These are phyloP conservation scores for Ogataea pignaliae DNA, from an alignment of 805 yeast species.

Conservation along the genomic window DNA sequence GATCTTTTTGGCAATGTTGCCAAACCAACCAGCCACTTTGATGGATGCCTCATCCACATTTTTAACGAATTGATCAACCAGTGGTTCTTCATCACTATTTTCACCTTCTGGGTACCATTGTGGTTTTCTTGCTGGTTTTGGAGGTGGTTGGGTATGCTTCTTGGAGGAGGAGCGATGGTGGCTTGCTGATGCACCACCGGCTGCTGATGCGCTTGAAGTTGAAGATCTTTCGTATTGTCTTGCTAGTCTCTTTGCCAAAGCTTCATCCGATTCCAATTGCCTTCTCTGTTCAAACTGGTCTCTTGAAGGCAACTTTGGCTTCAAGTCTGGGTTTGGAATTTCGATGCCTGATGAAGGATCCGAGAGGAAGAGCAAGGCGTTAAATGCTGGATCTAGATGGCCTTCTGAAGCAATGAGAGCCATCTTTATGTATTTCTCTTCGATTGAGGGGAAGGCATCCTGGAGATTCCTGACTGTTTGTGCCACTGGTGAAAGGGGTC, in stretches of 20 bases:
- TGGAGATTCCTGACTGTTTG: conserved; percentile 54
- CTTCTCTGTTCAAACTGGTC: conserved; percentile 29
- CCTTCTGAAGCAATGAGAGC: conserved; percentile 85
- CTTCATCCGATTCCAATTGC: conserved; percentile 53
- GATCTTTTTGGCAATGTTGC: conserved; percentile 53
- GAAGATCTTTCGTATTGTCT: conserved; percentile 43
- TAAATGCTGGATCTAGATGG: conserved; percentile 77
- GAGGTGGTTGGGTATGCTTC: conserved; percentile 11
- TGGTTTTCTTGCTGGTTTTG: conserved; percentile 26
- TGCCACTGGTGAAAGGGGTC: conserved; percentile 61
- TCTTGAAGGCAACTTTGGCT: conserved; percentile 31
- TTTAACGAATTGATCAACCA: conserved; percentile 59
- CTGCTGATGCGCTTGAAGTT: background rate
- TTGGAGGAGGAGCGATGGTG: background rate
- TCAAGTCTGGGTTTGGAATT: conserved; percentile 35
- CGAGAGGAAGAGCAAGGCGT: conserved; percentile 73
- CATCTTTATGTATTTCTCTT: conserved; percentile 66
- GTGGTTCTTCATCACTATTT: conserved; percentile 39
- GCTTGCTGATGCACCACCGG: conserved; percentile 1
- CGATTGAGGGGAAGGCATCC: conserved; percentile 84
- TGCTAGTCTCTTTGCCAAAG: conserved; percentile 76
- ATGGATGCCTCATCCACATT: conserved; percentile 79
- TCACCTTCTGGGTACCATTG: conserved; percentile 21
- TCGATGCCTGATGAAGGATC: conserved; percentile 65
- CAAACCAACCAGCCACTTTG: conserved; percentile 75